A percentile compares a stretch with the other conserved stretches of the same genome.
Conservation (phyloP, 2,329 filamentous ascomycete species). For the Rhinocladiella similis region DNA sequence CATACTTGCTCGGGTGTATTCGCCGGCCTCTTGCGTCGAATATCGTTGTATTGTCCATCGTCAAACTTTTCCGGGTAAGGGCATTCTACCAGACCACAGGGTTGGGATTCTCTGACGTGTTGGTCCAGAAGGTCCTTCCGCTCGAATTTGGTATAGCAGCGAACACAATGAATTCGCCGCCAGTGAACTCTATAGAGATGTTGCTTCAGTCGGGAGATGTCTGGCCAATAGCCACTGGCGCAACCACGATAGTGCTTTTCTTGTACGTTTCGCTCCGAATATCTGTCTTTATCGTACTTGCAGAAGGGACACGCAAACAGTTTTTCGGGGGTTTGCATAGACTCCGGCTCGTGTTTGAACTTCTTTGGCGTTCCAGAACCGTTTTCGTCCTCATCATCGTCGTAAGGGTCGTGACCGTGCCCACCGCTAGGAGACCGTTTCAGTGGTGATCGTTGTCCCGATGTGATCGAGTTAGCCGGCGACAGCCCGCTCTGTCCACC, state of each 20-base stretch:
- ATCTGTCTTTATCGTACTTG: slow-evolving; percentile 26
- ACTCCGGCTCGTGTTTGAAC: slow-evolving; percentile 20
- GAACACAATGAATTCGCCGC: slow-evolving; percentile 19
- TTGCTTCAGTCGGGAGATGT: slow-evolving; percentile 30
- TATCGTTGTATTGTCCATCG: slow-evolving; percentile 22
- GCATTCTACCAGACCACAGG: slow-evolving; percentile 22
- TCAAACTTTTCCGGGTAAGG: slow-evolving; percentile 29
- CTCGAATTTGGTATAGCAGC: slow-evolving; percentile 24
- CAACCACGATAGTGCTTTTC: slow-evolving; percentile 28
- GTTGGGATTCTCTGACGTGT: slow-evolving; percentile 11
- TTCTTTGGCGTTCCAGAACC: slow-evolving; percentile 25
- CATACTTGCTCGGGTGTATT: slow-evolving; percentile 26
- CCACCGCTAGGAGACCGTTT: slow-evolving; percentile 11
- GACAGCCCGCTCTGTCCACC: slow-evolving; percentile 4
- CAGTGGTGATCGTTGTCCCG: slow-evolving; percentile 8
- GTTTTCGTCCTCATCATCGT: slow-evolving; percentile 23
- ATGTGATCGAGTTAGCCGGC: slow-evolving; percentile 11
- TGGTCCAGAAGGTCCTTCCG: slow-evolving; percentile 18
- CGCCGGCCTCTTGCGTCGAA: slow-evolving; percentile 25
- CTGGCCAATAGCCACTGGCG: slow-evolving; percentile 26
- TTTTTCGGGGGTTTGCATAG: slow-evolving; percentile 10
- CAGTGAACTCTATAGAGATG: slow-evolving; percentile 30
- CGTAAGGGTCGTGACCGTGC: slow-evolving; percentile 11
- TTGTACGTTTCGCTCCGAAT: slow-evolving; percentile 24
- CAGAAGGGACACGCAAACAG: slow-evolving; percentile 29